These are phyloP conservation scores for Arabidopsis arenosa DNA, from an alignment of 345 rosid genomes.

Conservation along the genomic window DNA sequence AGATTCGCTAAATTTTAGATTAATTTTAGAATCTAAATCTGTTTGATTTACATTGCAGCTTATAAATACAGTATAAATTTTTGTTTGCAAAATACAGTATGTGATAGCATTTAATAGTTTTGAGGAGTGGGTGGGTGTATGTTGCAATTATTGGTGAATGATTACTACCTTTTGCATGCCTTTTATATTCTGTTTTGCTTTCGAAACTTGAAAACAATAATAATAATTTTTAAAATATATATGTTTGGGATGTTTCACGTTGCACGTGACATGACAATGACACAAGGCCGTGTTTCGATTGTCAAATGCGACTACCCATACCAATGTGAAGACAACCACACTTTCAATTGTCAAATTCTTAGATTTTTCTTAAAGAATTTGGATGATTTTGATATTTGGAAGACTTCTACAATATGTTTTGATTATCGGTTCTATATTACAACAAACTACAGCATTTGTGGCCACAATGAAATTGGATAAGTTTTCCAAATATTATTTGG, in stretches of 20 bases:
- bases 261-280: constrained; percentile 49
- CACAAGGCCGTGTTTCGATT: constrained; percentile 42
- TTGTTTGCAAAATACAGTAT: constrained; percentile 9
- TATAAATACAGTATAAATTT: too few species aligned
- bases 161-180: constrained; percentile 48
- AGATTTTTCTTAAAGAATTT: background rate
- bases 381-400: constrained; percentile 4
- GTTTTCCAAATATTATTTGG: background rate
- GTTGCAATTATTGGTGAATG: constrained; percentile 48
- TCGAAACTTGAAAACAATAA: constrained; percentile 5
- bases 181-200: constrained; percentile 42
- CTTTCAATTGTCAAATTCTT: constrained; percentile 43
- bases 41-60: background rate
- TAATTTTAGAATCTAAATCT: background rate
- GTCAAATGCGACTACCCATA: constrained; percentile 47
- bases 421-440: background rate
- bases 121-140: constrained; percentile 41
- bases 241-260: constrained; percentile 33
- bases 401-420: background rate
- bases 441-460: background rate
- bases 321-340: constrained; percentile 33
- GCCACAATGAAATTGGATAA: background rate
- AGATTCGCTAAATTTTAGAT: background rate
- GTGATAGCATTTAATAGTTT: constrained; percentile 30
- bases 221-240: background rate